These are phyloP conservation scores for Lactarius tabidus DNA, from an alignment of 768 basidiomycete genomes.

Conservation along the genomic window DNA sequence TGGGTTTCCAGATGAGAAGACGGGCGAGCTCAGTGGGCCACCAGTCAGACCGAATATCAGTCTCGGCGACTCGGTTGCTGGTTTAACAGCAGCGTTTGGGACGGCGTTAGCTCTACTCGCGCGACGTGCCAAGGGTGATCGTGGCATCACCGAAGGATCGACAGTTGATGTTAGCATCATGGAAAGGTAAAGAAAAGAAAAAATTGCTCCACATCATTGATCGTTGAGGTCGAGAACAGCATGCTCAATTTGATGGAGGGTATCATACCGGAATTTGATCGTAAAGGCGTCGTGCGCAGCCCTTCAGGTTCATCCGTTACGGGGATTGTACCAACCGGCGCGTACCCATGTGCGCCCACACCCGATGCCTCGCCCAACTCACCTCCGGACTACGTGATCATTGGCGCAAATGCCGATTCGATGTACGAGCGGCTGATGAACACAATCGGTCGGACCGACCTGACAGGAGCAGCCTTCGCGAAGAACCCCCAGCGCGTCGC, in stretches of 20 bases:
- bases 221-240: constrained; percentile 32
- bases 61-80: constrained; percentile 67
- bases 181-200: constrained; percentile 47
- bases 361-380: constrained; percentile 38
- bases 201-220: neutral
- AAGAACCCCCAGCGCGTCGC: constrained; percentile 42
- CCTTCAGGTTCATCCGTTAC: constrained; percentile 74
- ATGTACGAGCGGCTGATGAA: constrained; percentile 66
- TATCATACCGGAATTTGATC: constrained; percentile 70
- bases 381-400: constrained; percentile 54
- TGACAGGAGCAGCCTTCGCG: constrained; percentile 49
- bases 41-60: constrained; percentile 71
- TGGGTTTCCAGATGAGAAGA: constrained; percentile 53
- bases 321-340: constrained; percentile 72
- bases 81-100: constrained; percentile 69
- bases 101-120: constrained; percentile 62
- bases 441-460: constrained; percentile 54
- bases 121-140: constrained; percentile 35
- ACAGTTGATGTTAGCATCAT: constrained; percentile 75
- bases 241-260: constrained; percentile 79
- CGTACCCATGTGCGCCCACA: constrained; percentile 57
- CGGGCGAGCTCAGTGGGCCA: constrained; percentile 52
- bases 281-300: constrained; percentile 66
- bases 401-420: constrained; percentile 68
- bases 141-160: constrained; percentile 38